Percentiles rank a stretch among this genome's conserved stretches.
Evolutionary conservation across 805 yeast species (phyloP).

Genomic region (Hanseniaspora lachancei): DNA sequence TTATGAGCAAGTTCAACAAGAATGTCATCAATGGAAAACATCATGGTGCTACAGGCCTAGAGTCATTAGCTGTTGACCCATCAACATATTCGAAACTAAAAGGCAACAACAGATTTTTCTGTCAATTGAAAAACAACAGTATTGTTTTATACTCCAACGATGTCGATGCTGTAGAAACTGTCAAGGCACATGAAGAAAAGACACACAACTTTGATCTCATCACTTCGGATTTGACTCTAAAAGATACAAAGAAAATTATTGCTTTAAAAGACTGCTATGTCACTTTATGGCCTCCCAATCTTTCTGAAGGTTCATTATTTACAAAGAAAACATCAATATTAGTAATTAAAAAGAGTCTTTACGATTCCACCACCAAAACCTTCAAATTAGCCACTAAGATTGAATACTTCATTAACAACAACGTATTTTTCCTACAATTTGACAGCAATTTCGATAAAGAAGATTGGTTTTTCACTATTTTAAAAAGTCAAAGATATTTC

Average conservation of each 20-base stretch:
- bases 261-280: constrained; percentile 60
- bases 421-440: constrained; percentile 47
- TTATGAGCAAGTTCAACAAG: constrained; percentile 63
- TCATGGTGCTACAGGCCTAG: constrained; percentile 11
- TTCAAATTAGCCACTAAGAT: neutral
- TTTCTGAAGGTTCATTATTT: constrained; percentile 60
- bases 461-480: constrained; percentile 79
- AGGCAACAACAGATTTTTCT: constrained; percentile 46
- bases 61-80: constrained; percentile 5
- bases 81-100: constrained; percentile 24
- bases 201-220: constrained; percentile 26
- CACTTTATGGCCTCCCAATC: constrained; percentile 69
- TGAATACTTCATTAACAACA: constrained; percentile 4
- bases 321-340: constrained; percentile 71
- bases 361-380: constrained; percentile 4
- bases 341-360: constrained; percentile 38
- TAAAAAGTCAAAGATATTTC: constrained; percentile 58
- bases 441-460: constrained; percentile 76
- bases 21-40: constrained; percentile 26
- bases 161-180: neutral
- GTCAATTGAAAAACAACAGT: constrained; percentile 74
- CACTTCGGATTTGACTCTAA: neutral
- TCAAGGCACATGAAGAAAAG: constrained; percentile 25
- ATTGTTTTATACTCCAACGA: constrained; percentile 63
- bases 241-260: constrained; percentile 50